Evolutionary conservation across 768 basidiomycete species (phyloP).

Genomic region (Mycena haematopus): DNA sequence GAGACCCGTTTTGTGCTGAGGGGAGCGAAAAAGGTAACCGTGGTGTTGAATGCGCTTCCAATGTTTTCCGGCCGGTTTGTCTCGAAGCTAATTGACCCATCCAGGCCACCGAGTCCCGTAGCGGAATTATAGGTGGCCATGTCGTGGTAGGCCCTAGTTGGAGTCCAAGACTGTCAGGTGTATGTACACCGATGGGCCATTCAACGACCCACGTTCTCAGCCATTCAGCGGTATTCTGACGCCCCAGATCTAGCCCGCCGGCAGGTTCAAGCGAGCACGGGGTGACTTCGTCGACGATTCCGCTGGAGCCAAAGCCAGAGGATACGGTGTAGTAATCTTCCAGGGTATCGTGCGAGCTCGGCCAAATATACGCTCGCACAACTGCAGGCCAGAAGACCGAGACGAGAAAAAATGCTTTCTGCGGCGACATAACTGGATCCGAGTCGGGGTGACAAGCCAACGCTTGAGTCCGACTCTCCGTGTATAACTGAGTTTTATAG

Average conservation of each 20-base stretch:
- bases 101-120: constrained; percentile 30
- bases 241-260: neutral
- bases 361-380: constrained; percentile 16
- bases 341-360: constrained; percentile 17
- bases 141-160: constrained; percentile 34
- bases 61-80: constrained; percentile 21
- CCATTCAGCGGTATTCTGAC: constrained; percentile 23
- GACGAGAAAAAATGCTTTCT: too few relatives aligned
- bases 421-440: too few relatives aligned
- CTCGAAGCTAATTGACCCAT: constrained; percentile 35
- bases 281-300: constrained; percentile 8
- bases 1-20: constrained; percentile 8
- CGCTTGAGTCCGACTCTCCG: too few relatives aligned
- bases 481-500: too few relatives aligned
- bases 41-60: constrained; percentile 2
- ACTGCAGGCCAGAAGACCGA: too few relatives aligned
- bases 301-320: constrained; percentile 6
- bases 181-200: neutral
- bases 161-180: neutral
- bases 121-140: constrained; percentile 33
- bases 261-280: constrained; percentile 7
- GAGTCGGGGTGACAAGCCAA: too few relatives aligned
- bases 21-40: constrained; percentile 1
- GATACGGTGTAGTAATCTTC: constrained; percentile 18
- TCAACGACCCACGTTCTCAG: constrained; percentile 12